Evolutionary conservation across 768 basidiomycete genomes (phyloP).

Genomic region (Rhodotorula sphaerocarpa): DNA sequence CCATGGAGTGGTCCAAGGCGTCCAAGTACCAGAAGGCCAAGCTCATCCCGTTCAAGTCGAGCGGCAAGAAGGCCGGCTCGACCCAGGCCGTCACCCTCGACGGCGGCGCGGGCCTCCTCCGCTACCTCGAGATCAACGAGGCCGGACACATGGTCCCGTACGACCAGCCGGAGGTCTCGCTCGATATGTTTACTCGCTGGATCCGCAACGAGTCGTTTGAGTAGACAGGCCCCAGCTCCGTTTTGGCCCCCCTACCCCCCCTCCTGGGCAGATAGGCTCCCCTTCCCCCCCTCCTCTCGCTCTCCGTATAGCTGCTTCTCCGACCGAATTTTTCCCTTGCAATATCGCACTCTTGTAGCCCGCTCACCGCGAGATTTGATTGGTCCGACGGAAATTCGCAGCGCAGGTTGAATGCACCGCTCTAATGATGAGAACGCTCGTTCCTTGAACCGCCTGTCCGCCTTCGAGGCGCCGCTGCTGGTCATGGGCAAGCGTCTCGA

Average conservation of each 20-base stretch:
- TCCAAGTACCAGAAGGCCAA: conserved; percentile 53
- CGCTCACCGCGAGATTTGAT: too few species aligned
- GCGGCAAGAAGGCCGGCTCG: conserved; percentile 56
- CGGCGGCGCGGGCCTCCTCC: conserved; percentile 35
- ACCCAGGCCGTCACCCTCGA: conserved; percentile 56
- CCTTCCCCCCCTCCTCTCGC: too few species aligned
- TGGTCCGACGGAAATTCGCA: too few species aligned
- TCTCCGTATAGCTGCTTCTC: too few species aligned
- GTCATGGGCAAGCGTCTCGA: conserved; percentile 12
- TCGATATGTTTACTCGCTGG: conserved; percentile 52
- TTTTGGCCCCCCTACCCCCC: too few species aligned
- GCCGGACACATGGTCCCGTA: conserved; percentile 10
- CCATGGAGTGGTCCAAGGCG: conserved; percentile 57
- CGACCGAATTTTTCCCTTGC: too few species aligned
- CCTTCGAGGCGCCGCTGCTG: too few species aligned
- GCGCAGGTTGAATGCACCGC: too few species aligned
- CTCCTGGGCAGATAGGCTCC: too few species aligned
- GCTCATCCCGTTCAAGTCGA: conserved; percentile 53
- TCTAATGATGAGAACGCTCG: too few species aligned
- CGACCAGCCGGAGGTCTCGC: conserved; percentile 80
- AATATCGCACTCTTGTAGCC: too few species aligned
- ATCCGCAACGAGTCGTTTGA: conserved; percentile 44
- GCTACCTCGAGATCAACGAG: conserved; percentile 52
- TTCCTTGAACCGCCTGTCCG: too few species aligned
- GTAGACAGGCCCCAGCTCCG: not conserved